These are phyloP conservation scores for Hyphodiscus hymeniophilus DNA, from an alignment of 495 filamentous ascomycete genomes.

Conservation along the genomic window DNA sequence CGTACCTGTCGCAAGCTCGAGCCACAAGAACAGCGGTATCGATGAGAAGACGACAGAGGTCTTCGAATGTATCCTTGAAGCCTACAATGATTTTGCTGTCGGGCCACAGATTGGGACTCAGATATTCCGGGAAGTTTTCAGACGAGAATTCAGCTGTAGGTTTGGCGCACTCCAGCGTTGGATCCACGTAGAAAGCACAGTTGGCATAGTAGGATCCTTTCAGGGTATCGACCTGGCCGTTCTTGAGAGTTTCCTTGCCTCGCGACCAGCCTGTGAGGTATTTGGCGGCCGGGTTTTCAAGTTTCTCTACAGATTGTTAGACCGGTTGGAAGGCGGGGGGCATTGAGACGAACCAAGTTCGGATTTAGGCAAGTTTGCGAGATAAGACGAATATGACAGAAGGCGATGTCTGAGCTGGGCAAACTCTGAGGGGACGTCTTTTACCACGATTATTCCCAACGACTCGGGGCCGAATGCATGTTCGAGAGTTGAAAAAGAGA, in stretches of 20 bases:
- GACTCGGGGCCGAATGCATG: conserved; percentile 88
- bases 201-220: conserved; percentile 98
- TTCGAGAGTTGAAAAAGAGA: conserved; percentile 66
- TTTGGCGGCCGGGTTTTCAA: conserved; percentile 56
- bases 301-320: conserved; percentile 34
- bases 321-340: background rate
- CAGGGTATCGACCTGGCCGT: conserved; percentile 79
- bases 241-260: conserved; percentile 89
- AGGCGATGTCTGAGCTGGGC: conserved; percentile 56
- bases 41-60: conserved; percentile 77
- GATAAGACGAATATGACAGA: conserved; percentile 79
- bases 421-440: conserved; percentile 69
- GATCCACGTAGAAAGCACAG: conserved; percentile 82
- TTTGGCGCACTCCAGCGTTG: conserved; percentile 47
- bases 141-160: conserved; percentile 48
- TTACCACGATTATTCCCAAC: conserved; percentile 86
- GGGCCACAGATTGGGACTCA: conserved; percentile 80
- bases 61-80: conserved; percentile 63
- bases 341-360: conserved; percentile 53
- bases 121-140: conserved; percentile 50
- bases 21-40: conserved; percentile 85
- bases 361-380: conserved; percentile 69
- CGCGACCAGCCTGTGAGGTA: conserved; percentile 69
- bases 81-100: conserved; percentile 53
- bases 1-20: conserved; percentile 78